Conservation (phyloP, 306 rosid genomes). For the Hippophae rhamnoides region DNA sequence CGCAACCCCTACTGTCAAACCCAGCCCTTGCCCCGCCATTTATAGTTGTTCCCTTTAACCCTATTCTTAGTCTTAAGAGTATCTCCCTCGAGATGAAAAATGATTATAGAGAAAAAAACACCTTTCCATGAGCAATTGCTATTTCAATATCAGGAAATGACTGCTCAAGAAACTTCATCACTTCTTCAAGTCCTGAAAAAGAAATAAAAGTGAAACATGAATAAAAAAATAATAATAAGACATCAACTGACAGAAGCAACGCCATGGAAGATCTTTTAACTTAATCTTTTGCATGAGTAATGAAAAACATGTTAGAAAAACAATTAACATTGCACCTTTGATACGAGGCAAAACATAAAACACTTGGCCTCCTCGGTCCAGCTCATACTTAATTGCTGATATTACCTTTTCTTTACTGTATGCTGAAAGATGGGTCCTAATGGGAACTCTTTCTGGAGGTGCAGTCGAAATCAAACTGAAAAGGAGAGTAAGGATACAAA, state of each 20-base stretch:
- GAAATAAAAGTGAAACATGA: conserved; percentile 7
- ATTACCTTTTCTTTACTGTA: conserved; percentile 59
- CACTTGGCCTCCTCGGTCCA: conserved; percentile 87
- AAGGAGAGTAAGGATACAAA: conserved; percentile 10
- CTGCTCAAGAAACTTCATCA: conserved; percentile 65
- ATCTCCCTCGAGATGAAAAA: conserved; percentile 15
- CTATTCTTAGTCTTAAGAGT: conserved; percentile 12
- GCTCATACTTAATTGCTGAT: conserved; percentile 71
- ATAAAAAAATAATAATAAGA: too few relatives aligned
- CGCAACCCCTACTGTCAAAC: too few relatives aligned
- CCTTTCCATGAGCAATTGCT: conserved; percentile 96
- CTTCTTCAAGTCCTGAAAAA: conserved; percentile 80
- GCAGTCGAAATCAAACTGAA: conserved; percentile 93
- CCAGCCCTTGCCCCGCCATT: neutral
- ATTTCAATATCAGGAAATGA: conserved; percentile 71
- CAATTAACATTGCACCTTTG: conserved; percentile 43
- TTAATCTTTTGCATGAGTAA: too few relatives aligned
- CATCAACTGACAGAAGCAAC: too few relatives aligned
- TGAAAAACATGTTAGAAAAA: neutral
- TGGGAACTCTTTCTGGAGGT: conserved; percentile 95
- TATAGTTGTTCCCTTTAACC: neutral
- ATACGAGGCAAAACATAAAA: conserved; percentile 90
- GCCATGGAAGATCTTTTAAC: too few relatives aligned
- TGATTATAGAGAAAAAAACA: conserved; percentile 32
- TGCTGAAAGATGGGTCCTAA: conserved; percentile 75